These are phyloP conservation scores for Calycina marina DNA, from an alignment of 2,329 filamentous ascomycete species.

Conservation along the genomic window DNA sequence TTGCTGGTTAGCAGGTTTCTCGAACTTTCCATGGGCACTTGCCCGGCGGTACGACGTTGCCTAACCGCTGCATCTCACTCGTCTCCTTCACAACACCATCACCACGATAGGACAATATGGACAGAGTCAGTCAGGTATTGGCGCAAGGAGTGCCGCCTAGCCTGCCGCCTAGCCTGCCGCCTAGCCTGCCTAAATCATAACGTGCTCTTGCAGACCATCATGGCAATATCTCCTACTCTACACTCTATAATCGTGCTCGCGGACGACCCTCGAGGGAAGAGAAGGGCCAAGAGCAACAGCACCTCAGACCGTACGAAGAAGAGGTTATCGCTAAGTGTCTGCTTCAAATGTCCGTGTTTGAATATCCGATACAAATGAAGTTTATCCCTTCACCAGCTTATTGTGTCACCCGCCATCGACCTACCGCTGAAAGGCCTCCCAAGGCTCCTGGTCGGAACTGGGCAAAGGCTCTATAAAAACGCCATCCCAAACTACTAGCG, in stretches of 20 bases:
- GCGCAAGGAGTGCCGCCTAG: constrained; percentile 2
- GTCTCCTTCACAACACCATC: constrained; percentile 3
- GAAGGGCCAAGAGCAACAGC: constrained; percentile 3
- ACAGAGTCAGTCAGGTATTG: constrained; percentile 22
- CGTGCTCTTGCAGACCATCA: constrained; percentile 2
- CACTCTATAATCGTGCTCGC: constrained; percentile 1
- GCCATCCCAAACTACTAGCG: constrained; percentile 2
- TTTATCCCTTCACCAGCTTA: constrained; percentile 4
- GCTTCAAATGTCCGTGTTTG: constrained; percentile 6
- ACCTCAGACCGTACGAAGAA: constrained; percentile 3
- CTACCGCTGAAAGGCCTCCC: constrained; percentile 3
- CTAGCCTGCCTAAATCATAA: constrained; percentile 1
- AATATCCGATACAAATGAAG: constrained; percentile 4
- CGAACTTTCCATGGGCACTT: too few relatives aligned
- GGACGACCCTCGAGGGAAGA: constrained; percentile 3
- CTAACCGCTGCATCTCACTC: too few relatives aligned
- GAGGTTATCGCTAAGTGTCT: constrained; percentile 4
- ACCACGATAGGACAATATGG: constrained; percentile 4
- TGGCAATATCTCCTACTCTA: constrained; percentile 3
- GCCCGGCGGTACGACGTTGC: too few relatives aligned
- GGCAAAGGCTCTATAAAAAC: constrained; percentile 4
- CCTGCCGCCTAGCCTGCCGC: not conserved
- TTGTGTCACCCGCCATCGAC: constrained; percentile 5
- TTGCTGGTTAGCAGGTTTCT: too few relatives aligned
- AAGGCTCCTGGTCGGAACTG: constrained; percentile 4